Percentiles rank a stretch among this genome's conserved stretches.
These are phyloP conservation scores for Immersiella caudata DNA, from an alignment of 495 filamentous ascomycete species.

Conservation along the genomic window DNA sequence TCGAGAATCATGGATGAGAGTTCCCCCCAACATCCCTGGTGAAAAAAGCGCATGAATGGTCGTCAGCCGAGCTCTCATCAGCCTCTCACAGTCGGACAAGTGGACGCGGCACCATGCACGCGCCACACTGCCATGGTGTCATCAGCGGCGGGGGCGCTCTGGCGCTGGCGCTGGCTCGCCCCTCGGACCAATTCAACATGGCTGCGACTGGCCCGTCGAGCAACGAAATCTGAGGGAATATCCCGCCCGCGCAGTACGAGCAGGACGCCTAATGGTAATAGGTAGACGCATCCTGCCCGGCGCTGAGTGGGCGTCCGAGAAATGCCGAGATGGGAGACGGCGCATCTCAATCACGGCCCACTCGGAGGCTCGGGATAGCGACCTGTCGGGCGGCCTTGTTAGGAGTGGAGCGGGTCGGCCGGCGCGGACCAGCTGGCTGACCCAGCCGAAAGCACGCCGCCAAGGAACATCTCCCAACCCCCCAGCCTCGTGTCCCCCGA, in stretches of 20 bases:
- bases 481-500: not conserved
- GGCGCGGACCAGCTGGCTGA: not conserved
- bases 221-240: not conserved
- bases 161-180: conserved; percentile 4
- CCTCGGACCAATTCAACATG: conserved; percentile 1
- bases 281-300: conserved; percentile 8
- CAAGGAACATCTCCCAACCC: not conserved
- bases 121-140: conserved; percentile 29
- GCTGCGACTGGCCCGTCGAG: not conserved
- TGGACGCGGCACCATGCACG: conserved; percentile 31
- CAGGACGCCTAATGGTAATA: not conserved
- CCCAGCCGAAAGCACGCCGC: not conserved
- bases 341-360: not conserved
- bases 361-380: not conserved
- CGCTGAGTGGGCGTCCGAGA: conserved; percentile 17
- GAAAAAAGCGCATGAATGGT: not conserved
- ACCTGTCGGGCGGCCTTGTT: not conserved
- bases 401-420: conserved; percentile 6
- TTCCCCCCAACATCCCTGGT: not conserved
- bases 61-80: conserved; percentile 18
- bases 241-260: not conserved
- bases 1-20: not conserved
- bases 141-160: not conserved
- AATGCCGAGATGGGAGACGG: not conserved
- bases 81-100: conserved; percentile 42